These are phyloP conservation scores for Xylariomycetidae sp. DNA, from an alignment of 2,329 filamentous ascomycete species.

Conservation along the genomic window DNA sequence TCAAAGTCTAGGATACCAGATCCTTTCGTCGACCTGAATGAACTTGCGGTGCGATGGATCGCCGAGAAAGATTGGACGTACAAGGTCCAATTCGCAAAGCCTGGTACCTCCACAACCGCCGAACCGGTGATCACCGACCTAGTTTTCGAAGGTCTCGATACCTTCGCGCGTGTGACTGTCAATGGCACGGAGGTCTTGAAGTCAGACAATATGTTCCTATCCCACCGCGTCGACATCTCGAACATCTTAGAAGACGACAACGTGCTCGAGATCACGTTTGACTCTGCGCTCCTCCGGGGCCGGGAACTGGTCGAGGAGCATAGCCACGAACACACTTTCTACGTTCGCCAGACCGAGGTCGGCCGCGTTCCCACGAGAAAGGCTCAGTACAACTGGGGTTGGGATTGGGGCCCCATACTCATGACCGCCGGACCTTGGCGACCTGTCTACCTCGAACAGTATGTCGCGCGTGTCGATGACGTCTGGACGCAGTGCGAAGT, in stretches of 20 bases:
- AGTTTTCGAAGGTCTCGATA: conserved; percentile 61
- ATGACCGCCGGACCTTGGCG: conserved; percentile 64
- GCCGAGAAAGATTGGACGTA: conserved; percentile 60
- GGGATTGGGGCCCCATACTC: conserved; percentile 66
- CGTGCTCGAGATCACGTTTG: conserved; percentile 52
- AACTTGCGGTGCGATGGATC: conserved; percentile 56
- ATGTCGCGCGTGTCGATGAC: conserved; percentile 53
- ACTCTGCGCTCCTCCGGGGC: conserved; percentile 48
- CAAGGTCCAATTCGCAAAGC: conserved; percentile 31
- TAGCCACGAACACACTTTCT: conserved; percentile 49
- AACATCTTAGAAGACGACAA: conserved; percentile 37
- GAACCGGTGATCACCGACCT: conserved; percentile 36
- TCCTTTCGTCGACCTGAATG: conserved; percentile 58
- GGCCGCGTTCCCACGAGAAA: conserved; percentile 52
- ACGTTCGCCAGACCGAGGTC: conserved; percentile 43
- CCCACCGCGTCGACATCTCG: conserved; percentile 50
- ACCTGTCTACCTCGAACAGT: conserved; percentile 61
- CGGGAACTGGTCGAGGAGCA: conserved; percentile 48
- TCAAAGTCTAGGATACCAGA: conserved; percentile 39
- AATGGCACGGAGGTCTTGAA: conserved; percentile 49
- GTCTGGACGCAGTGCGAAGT: conserved; percentile 41
- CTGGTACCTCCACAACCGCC: conserved; percentile 6
- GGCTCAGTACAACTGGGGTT: conserved; percentile 67
- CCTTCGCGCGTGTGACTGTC: conserved; percentile 54
- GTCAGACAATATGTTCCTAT: conserved; percentile 62